Base-by-base conservation (phyloP, 2,329 filamentous ascomycete species). In the Teratosphaeria gauchensis region DNA sequence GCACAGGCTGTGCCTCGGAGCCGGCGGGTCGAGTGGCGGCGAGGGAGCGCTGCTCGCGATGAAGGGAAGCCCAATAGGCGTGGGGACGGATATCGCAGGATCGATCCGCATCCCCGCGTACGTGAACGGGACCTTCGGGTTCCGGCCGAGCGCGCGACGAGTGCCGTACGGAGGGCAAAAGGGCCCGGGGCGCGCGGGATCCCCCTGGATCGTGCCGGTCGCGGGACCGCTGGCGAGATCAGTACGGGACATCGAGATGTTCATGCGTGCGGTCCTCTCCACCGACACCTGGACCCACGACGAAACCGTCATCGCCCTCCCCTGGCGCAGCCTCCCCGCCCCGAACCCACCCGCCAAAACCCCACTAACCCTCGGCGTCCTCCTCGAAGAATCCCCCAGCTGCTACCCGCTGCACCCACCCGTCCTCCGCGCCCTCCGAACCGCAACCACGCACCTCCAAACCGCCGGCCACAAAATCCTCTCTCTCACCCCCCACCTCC, bases 71-170 rank as follows among this genome's bases (percentile, higher is more conserved):
- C 75, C 83, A 56, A 65, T 87, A 1, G 85, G 85, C 1, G 76
- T 86, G 12, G 84, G 83, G 0, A 87, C 84, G 0, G 85, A 87
- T 70, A 78, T 87, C 53, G 80, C 77, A 1, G 80, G 80, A 1
- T 77, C 73, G 57, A 86, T 95, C 68, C 84, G 86, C 66, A 94
- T 96, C 70, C 92, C 88, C 72, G 88, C 95, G 58, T 91, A 96
- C 66, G 92, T 92, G 74, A 73, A 74, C 55, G 71, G 70, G 8
- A 68, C 69, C 28, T 71, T 67, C 51, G 70, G 69, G 4, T 67
- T 70, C 60, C 62, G 62, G 52, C 64, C 65, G 1, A 63, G 59
- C 0, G 51, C 54, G 21, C 28, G 52, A 19, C 60, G 65, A 8
- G 52, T 66, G 2, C 63, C 64, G 2, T 61, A 60, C 38, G 65